A percentile compares a stretch with the other conserved stretches of the same genome.
These are phyloP conservation scores for Diaporthe sp. DNA, from an alignment of 2,329 filamentous ascomycete species.

Conservation along the genomic window DNA sequence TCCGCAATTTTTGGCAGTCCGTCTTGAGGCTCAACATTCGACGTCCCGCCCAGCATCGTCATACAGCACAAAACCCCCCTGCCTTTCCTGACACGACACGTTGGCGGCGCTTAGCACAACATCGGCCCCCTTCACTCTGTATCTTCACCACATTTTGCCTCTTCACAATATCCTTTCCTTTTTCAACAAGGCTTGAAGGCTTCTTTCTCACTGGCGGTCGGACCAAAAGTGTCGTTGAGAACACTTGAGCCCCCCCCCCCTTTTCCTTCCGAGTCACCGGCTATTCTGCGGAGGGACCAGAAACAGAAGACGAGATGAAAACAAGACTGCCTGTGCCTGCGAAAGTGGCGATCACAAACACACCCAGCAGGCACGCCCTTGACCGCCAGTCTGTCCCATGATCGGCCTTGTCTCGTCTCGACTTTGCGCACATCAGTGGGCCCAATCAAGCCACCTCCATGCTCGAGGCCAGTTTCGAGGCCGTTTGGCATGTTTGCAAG, in stretches of 20 bases:
- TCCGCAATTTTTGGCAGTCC: constrained; percentile 19
- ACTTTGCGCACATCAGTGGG: constrained; percentile 34
- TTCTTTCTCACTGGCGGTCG: background rate
- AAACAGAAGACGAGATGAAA: constrained; percentile 27
- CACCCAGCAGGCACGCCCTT: constrained; percentile 24
- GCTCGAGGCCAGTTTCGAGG: constrained; percentile 31
- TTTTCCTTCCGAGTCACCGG: background rate
- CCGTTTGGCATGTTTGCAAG: constrained; percentile 35
- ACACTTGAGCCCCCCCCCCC: background rate
- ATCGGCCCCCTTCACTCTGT: background rate
- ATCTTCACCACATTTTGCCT: background rate
- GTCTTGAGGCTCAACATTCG: constrained; percentile 28
- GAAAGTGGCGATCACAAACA: constrained; percentile 35
- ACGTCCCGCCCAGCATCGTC: background rate
- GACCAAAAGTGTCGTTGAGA: background rate
- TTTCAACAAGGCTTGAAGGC: background rate
- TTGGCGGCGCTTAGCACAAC: background rate
- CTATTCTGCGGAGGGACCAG: constrained; percentile 17
- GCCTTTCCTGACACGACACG: background rate
- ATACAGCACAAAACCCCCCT: background rate
- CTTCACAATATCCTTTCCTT: background rate
- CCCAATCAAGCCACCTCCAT: constrained; percentile 30
- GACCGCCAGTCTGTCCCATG: constrained; percentile 22
- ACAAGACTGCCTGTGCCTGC: constrained; percentile 15
- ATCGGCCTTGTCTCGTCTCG: constrained; percentile 39